Conservation (phyloP, 805 yeast genomes). For the Saccharomycopsis amapae region DNA sequence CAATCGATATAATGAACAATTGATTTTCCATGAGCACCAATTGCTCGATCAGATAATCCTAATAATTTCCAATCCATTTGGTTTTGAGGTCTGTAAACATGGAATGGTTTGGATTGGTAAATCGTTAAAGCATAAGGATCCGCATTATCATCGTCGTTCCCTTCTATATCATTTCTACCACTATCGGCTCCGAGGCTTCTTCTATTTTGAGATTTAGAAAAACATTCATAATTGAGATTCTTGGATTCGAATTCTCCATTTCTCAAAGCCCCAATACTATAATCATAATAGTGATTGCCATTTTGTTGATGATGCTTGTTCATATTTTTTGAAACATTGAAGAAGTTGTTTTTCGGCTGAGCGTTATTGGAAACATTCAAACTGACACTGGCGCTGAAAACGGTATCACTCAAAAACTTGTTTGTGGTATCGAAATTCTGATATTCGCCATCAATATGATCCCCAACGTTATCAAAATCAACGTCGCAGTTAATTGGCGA, state of each 20-base stretch:
- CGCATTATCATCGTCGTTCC: too few relatives aligned
- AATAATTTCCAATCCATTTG: slow-evolving; percentile 22
- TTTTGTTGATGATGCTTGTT: background rate
- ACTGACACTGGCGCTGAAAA: slow-evolving; percentile 9
- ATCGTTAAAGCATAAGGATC: slow-evolving; percentile 18
- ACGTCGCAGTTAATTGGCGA: slow-evolving; percentile 1
- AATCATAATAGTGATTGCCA: slow-evolving; percentile 12
- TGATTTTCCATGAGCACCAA: slow-evolving; percentile 15
- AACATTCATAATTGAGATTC: background rate
- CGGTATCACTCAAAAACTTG: background rate
- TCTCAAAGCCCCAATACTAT: slow-evolving; percentile 15
- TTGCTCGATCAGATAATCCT: slow-evolving; percentile 18
- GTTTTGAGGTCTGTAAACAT: slow-evolving; percentile 20
- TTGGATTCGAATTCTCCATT: background rate
- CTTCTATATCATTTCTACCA: background rate
- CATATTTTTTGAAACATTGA: background rate
- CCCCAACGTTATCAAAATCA: background rate
- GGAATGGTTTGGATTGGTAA: slow-evolving; percentile 19
- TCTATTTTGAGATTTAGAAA: too few relatives aligned
- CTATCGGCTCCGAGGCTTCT: too few relatives aligned
- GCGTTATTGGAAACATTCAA: background rate
- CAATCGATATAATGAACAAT: slow-evolving; percentile 21
- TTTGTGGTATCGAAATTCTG: background rate
- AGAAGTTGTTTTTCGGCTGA: slow-evolving; percentile 5
- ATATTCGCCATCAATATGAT: background rate